Base-by-base conservation (phyloP, 257 asterid genomes). In the Verbascum thapsus region DNA sequence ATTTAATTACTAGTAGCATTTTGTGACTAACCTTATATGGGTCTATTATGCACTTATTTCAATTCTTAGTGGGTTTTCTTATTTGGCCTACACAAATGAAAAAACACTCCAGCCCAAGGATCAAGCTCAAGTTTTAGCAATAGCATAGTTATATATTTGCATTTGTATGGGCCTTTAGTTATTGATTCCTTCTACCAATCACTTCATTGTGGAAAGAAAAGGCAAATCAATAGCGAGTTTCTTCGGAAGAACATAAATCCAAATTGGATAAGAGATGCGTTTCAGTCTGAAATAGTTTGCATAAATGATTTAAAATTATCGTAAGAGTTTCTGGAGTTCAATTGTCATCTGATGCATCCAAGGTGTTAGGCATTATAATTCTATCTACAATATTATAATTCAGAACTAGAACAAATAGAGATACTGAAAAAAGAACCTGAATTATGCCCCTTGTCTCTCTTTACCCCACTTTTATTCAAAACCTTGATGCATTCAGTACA, bases 231-330 rank as follows among this genome's bases (percentile, higher is more conserved):
- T 32, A 16, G 67, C 7, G 19, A 10, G 56, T 6, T 50, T 20
- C 2, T 23, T 38, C 19, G 50, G 37, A 18, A 37, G 38, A 37
- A 39, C 20, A 16, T 37, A 4, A 12, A 42, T 20, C 30, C 53
- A 42, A 20, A 26, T 9, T 20, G 53, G n/a, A 11, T 17, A 2
- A 37, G 3, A 63, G 38, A 6, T 49, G 65, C 37, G n/a, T 17
- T 47, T 49, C n/a, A 48, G 11, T 40, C 15, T 49, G 38, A 63
- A 63, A 49, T 35, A 48, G 10, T 22, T 19, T 58, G 64, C 23
- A 19, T 10, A 22, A 43, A 26, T 7, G 41, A 7, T 22, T 34
- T 55, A 7, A 17, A 40, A 49, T 15, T 22, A 18, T 22, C 23
- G 39, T 52, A 15, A 7, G 53, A 48, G 10, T 20, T 51, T 3